These are phyloP conservation scores for Basidiobolus heterosporus DNA, from an alignment of 371 early-diverging fungal genomes.

Conservation along the genomic window DNA sequence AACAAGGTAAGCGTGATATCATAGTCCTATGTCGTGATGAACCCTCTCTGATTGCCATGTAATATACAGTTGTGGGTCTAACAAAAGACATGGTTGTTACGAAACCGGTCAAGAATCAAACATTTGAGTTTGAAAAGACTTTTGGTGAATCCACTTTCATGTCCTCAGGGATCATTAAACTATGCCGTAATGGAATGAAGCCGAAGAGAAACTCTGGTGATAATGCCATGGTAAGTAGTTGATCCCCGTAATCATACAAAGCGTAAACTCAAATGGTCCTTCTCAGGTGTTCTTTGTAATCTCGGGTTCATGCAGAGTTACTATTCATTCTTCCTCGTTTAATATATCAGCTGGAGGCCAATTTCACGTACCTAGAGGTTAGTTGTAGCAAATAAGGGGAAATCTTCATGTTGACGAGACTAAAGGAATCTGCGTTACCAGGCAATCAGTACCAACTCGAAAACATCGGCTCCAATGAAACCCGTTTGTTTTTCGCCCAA, in stretches of 20 bases:
- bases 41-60: background rate
- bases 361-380: slow-evolving; percentile 26
- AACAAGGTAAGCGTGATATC: slow-evolving; percentile 7
- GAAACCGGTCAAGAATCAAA: slow-evolving; percentile 8
- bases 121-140: slow-evolving; percentile 18
- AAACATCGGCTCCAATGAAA: slow-evolving; percentile 11
- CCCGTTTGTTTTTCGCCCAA: slow-evolving; percentile 18
- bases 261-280: background rate
- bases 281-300: slow-evolving; percentile 17
- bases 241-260: background rate
- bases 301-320: slow-evolving; percentile 14
- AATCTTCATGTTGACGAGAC: background rate
- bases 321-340: slow-evolving; percentile 15
- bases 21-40: slow-evolving; percentile 1
- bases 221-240: slow-evolving; percentile 16
- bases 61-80: no score
- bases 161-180: slow-evolving; percentile 16
- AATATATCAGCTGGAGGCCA: slow-evolving; percentile 12
- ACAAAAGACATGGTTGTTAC: slow-evolving; percentile 1
- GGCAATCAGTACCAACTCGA: slow-evolving; percentile 21
- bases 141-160: slow-evolving; percentile 21
- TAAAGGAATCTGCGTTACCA: slow-evolving; percentile 1
- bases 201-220: slow-evolving; percentile 17
- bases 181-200: slow-evolving; percentile 17
- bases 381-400: background rate